Conservation (phyloP, 768 basidiomycete genomes). For the button mushroom (Agaricus bisporus) region DNA sequence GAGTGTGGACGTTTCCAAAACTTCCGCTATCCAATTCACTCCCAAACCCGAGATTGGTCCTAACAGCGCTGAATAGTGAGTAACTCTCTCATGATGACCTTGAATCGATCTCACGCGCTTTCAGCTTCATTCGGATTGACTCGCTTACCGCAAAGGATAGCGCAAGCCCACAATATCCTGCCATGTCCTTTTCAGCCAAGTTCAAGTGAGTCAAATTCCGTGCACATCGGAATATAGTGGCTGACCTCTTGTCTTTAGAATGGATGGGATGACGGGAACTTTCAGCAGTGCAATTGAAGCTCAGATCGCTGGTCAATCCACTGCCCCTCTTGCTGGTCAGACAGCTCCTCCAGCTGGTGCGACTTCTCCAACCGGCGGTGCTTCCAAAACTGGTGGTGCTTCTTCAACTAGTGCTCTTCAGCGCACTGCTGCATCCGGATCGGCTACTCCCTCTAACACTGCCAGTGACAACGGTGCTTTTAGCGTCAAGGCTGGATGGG, state of each 20-base stretch:
- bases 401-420: slow-evolving; percentile 15
- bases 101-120: slow-evolving; percentile 4
- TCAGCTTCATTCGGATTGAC: slow-evolving; percentile 74
- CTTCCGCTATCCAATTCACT: slow-evolving; percentile 42
- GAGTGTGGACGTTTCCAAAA: slow-evolving; percentile 46
- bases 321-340: slow-evolving; percentile 45
- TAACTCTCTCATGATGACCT: not conserved
- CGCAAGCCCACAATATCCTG: slow-evolving; percentile 44
- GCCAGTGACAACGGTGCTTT: not conserved
- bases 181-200: slow-evolving; percentile 71
- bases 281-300: slow-evolving; percentile 53
- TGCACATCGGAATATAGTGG: not conserved
- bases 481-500: slow-evolving; percentile 24
- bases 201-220: slow-evolving; percentile 52
- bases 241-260: slow-evolving; percentile 28
- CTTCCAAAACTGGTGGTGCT: slow-evolving; percentile 15
- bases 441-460: slow-evolving; percentile 16
- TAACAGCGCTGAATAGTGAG: slow-evolving; percentile 50
- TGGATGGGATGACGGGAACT: slow-evolving; percentile 64
- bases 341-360: slow-evolving; percentile 16
- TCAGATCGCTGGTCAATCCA: slow-evolving; percentile 57
- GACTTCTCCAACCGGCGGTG: slow-evolving; percentile 16
- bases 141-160: slow-evolving; percentile 51
- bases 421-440: slow-evolving; percentile 7
- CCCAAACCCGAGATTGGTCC: slow-evolving; percentile 49